Evolutionary conservation across 2,329 filamentous ascomycete genomes (phyloP).

Genomic region (Ophiostoma montium): DNA sequence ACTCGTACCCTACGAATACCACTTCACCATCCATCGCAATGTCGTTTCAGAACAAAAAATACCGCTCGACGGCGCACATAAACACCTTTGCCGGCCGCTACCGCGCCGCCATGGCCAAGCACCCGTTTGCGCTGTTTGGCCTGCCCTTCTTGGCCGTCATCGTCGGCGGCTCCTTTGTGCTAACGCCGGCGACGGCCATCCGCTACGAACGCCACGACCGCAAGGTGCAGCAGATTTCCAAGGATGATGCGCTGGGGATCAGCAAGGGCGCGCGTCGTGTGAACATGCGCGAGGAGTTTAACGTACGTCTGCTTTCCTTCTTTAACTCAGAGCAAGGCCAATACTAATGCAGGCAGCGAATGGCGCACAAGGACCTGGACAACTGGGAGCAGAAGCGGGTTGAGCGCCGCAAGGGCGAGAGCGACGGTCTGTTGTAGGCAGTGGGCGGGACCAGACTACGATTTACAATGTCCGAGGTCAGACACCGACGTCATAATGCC

Average conservation of each 20-base stretch:
- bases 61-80: conserved; percentile 49
- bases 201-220: conserved; percentile 89
- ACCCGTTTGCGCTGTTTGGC: conserved; percentile 86
- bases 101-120: conserved; percentile 57
- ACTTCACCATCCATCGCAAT: not conserved
- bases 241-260: conserved; percentile 76
- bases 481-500: too few relatives aligned
- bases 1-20: not conserved
- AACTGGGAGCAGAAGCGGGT: conserved; percentile 96
- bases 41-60: conserved; percentile 56
- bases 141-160: conserved; percentile 85
- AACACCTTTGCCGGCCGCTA: conserved; percentile 63
- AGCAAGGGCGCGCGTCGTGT: conserved; percentile 57
- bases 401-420: conserved; percentile 76
- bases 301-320: too few relatives aligned
- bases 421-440: conserved; percentile 56
- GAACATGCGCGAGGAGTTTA: conserved; percentile 76
- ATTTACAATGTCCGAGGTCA: too few relatives aligned
- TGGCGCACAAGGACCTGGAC: conserved; percentile 81
- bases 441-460: not conserved
- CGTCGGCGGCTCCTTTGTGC: conserved; percentile 80
- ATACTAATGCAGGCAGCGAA: conserved; percentile 36
- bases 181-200: conserved; percentile 86
- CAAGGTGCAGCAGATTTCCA: conserved; percentile 70
- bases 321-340: too few relatives aligned